phyloP scores from a whole-genome alignment of 2,329 filamentous ascomycete species.

The Xylariaceae sp. region DNA sequence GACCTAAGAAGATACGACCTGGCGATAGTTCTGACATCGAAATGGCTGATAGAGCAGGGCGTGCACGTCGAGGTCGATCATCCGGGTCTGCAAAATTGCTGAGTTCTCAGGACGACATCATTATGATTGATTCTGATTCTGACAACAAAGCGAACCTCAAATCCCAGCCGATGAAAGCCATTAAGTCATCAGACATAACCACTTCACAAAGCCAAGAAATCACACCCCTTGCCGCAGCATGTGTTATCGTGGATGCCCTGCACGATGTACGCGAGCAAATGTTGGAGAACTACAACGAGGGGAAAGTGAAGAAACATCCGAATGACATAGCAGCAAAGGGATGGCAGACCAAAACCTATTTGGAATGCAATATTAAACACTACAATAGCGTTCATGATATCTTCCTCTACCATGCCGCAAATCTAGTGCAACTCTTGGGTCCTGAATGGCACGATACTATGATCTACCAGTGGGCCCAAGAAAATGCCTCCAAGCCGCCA shows the following conservation, averaged over 20 bases:
- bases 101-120: constrained; percentile 24
- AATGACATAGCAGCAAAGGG: constrained; percentile 24
- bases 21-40: constrained; percentile 11
- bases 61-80: constrained; percentile 14
- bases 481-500: constrained; percentile 26
- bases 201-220: too few species aligned
- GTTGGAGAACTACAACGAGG: constrained; percentile 25
- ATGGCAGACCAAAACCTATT: constrained; percentile 31
- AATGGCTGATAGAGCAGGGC: constrained; percentile 7
- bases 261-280: constrained; percentile 25
- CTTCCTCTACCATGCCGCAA: constrained; percentile 41
- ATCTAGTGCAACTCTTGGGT: constrained; percentile 30
- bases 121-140: constrained; percentile 24
- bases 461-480: constrained; percentile 29
- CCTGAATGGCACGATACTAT: constrained; percentile 30
- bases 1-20: constrained; percentile 12
- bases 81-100: constrained; percentile 22
- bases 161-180: neutral
- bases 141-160: neutral
- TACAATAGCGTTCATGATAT: constrained; percentile 37
- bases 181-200: neutral
- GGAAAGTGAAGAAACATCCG: constrained; percentile 28
- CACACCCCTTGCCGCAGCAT: constrained; percentile 8
- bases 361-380: constrained; percentile 38
- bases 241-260: constrained; percentile 20